A percentile compares a stretch with the other conserved stretches of the same genome.
Conservation (phyloP, 108 stramenopile genomes). For the Cyclotella atomus region DNA sequence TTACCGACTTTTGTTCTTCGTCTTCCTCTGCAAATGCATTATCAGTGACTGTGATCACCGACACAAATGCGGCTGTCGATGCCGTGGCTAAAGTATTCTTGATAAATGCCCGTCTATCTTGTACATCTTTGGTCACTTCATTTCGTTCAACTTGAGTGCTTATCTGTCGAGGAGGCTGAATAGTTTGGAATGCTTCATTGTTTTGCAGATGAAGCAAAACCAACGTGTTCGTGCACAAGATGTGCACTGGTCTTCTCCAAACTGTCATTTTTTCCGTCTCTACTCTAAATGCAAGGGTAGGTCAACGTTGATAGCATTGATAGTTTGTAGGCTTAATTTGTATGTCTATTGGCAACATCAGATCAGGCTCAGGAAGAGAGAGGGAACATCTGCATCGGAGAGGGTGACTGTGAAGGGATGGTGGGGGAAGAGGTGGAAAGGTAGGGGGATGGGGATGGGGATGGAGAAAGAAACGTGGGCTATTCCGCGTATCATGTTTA, state of each 20-base stretch:
- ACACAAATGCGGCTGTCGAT: slow-evolving; percentile 12
- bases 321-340: no score
- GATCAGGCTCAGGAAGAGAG: no score
- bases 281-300: no score
- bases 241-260: no score
- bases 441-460: not conserved
- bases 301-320: no score
- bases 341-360: no score
- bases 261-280: no score
- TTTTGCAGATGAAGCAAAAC: not conserved
- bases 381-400: no score
- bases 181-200: not conserved
- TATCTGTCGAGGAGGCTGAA: not conserved
- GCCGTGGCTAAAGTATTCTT: not conserved
- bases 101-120: slow-evolving; percentile 16
- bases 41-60: not conserved
- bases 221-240: no score
- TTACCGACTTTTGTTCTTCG: no score
- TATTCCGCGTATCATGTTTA: not conserved
- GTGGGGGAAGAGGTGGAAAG: no score
- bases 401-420: no score
- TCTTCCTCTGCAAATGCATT: not conserved
- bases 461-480: not conserved
- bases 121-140: not conserved
- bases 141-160: not conserved